phyloP scores from a whole-genome alignment of 2,329 filamentous ascomycete species.

The Xylariaceae sp. region DNA sequence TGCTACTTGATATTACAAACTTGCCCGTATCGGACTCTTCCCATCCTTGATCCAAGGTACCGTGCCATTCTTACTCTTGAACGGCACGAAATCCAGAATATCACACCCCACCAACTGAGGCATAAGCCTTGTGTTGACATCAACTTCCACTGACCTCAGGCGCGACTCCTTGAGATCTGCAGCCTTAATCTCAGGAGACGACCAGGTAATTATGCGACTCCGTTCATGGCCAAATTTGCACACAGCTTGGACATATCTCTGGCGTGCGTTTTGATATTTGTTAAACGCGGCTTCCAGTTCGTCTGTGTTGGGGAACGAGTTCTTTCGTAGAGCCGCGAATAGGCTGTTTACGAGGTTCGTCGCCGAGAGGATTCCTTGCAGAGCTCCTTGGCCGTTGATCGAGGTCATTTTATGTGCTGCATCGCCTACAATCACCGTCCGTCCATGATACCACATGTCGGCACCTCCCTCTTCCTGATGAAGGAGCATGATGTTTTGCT shows the following conservation, averaged over 20 bases:
- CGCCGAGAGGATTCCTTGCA: constrained; percentile 14
- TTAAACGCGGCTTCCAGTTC: constrained; percentile 16
- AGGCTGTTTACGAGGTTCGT: constrained; percentile 18
- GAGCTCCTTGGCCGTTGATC: constrained; percentile 16
- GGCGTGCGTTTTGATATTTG: constrained; percentile 13
- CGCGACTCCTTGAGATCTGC: not conserved
- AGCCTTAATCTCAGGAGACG: not conserved
- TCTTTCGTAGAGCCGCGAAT: constrained; percentile 5
- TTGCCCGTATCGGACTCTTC: not conserved
- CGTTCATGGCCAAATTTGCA: not conserved
- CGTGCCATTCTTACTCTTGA: constrained; percentile 11
- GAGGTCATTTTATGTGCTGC: constrained; percentile 32
- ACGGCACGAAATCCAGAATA: constrained; percentile 22
- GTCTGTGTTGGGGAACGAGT: constrained; percentile 4
- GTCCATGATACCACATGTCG: constrained; percentile 25
- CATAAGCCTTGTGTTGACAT: not conserved
- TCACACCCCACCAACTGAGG: constrained; percentile 5
- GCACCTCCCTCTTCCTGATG: constrained; percentile 21
- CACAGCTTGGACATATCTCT: not conserved
- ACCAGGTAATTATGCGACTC: constrained; percentile 9
- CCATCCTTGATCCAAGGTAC: constrained; percentile 14
- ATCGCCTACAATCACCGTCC: constrained; percentile 37
- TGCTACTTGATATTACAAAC: not conserved
- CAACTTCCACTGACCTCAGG: not conserved
- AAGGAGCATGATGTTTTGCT: constrained; percentile 5